Evolutionary conservation across 129 eudicot species (phyloP).

Genomic region (Sambucus nigra): DNA sequence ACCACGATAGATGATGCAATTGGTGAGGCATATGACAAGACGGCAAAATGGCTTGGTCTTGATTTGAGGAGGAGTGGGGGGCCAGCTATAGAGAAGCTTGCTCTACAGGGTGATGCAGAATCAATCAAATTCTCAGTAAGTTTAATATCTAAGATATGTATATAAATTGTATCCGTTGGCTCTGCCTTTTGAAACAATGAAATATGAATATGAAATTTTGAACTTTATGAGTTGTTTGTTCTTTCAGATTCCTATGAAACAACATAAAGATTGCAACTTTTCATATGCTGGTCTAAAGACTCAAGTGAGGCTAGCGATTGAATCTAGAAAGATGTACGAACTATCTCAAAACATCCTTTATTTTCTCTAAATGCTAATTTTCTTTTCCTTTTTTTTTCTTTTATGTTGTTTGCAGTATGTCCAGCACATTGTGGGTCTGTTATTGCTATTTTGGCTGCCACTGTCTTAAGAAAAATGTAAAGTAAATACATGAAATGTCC

Average conservation of each 20-base stretch:
- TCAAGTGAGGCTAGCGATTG: conserved; percentile 91
- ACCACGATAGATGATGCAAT: conserved; percentile 90
- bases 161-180: conserved; percentile 6
- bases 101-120: conserved; percentile 67
- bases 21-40: conserved; percentile 94
- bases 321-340: conserved; percentile 73
- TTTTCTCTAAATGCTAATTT: not conserved
- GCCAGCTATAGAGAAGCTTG: conserved; percentile 95
- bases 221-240: conserved; percentile 5
- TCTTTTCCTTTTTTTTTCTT: too few relatives aligned
- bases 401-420: too few relatives aligned
- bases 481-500: too few relatives aligned
- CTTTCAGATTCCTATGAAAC: conserved; percentile 91
- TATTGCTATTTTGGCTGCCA: too few relatives aligned
- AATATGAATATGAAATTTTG: too few relatives aligned
- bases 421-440: too few relatives aligned
- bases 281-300: conserved; percentile 96
- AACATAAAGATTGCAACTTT: conserved; percentile 94
- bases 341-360: not conserved
- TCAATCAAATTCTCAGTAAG: conserved; percentile 59
- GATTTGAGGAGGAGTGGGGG: conserved; percentile 93
- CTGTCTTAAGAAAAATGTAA: too few relatives aligned
- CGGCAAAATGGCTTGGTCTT: conserved; percentile 91
- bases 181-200: conserved; percentile 1
- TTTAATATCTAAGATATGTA: not conserved